Percentiles rank a stretch among this genome's conserved stretches.
Conservation (phyloP, 306 rosid species). For the Senna siamea region DNA sequence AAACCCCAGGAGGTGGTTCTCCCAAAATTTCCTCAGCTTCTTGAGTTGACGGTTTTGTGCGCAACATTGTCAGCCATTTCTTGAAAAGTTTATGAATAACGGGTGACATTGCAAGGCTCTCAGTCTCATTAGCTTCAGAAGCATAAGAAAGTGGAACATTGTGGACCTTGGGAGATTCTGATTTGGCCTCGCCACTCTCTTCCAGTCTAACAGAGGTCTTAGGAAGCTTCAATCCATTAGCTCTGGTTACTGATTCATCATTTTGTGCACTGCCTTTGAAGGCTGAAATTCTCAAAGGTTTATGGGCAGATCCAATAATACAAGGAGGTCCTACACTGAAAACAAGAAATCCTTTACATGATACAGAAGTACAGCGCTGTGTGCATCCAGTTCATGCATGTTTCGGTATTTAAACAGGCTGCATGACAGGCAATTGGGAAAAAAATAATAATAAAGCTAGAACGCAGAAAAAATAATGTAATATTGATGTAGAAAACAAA, state of each 20-base stretch:
- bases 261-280: conserved; percentile 77
- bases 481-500: neutral
- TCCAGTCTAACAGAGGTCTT: conserved; percentile 68
- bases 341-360: conserved; percentile 53
- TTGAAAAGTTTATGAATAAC: conserved; percentile 67
- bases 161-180: conserved; percentile 60
- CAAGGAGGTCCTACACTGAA: conserved; percentile 85
- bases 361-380: conserved; percentile 29
- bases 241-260: conserved; percentile 59
- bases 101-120: conserved; percentile 59
- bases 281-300: conserved; percentile 64
- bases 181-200: conserved; percentile 55
- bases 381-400: conserved; percentile 16
- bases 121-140: conserved; percentile 60
- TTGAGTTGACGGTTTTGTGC: conserved; percentile 59
- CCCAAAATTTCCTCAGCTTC: conserved; percentile 57
- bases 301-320: conserved; percentile 56
- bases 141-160: conserved; percentile 63
- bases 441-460: conserved; percentile 15
- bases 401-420: conserved; percentile 10
- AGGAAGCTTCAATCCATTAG: conserved; percentile 61
- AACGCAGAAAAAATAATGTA: conserved; percentile 14
- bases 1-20: conserved; percentile 50
- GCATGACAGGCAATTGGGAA: neutral
- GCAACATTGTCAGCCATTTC: conserved; percentile 74